phyloP scores from a whole-genome alignment of 2,329 filamentous ascomycete species.

The Aspergillus glaucus region DNA sequence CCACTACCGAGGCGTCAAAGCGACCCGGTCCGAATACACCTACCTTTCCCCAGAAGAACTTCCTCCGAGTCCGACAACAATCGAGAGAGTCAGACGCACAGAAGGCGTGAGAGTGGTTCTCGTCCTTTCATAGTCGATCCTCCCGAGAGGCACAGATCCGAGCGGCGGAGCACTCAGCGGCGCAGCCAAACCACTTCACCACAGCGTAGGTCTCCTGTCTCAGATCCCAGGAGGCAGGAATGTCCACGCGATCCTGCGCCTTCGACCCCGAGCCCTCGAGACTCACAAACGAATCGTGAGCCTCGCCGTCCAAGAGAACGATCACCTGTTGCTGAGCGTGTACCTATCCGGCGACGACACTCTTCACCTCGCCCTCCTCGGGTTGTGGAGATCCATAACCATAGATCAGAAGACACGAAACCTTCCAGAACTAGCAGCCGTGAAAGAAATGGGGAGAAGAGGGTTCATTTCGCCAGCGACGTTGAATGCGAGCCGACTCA shows the following conservation, averaged over 20 bases:
- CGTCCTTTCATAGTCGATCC: conserved; percentile 10
- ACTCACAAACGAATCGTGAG: not conserved
- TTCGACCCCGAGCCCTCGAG: not conserved
- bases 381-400: conserved; percentile 11
- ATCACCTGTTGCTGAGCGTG: conserved; percentile 15
- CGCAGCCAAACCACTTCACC: not conserved
- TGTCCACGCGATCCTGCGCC: not conserved
- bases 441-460: conserved; percentile 2
- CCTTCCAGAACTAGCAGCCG: not conserved
- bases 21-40: conserved; percentile 5
- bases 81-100: not conserved
- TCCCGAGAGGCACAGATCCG: conserved; percentile 2
- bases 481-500: conserved; percentile 5
- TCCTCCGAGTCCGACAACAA: not conserved
- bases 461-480: conserved; percentile 14
- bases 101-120: conserved; percentile 5
- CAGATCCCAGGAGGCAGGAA: not conserved
- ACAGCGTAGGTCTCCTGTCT: not conserved
- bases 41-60: conserved; percentile 11
- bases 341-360: conserved; percentile 6
- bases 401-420: not conserved
- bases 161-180: not conserved
- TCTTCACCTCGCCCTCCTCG: not conserved
- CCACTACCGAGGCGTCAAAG: conserved; percentile 6
- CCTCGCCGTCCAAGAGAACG: conserved; percentile 12